Conservation (phyloP, 345 rosid genomes). For the Aethionema arabicum region DNA sequence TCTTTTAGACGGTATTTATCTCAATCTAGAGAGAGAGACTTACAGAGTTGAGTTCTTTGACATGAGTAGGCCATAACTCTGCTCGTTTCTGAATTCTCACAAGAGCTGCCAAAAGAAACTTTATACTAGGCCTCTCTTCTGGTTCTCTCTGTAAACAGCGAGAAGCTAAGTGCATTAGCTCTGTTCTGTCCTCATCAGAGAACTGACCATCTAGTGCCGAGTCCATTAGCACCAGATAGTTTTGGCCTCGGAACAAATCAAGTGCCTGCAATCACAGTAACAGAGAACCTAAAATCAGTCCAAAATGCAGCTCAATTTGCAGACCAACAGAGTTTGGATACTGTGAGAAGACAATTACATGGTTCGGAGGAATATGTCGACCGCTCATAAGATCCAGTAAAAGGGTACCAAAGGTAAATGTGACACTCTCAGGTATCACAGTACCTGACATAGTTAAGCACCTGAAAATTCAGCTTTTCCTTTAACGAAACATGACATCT, state of each 20-base stretch:
- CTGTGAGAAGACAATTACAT: constrained; percentile 46
- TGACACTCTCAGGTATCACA: constrained; percentile 84
- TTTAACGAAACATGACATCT: neutral
- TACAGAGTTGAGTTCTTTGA: constrained; percentile 25
- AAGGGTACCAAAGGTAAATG: constrained; percentile 90
- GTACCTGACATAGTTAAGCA: constrained; percentile 56
- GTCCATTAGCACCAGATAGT: constrained; percentile 78
- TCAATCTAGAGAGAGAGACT: constrained; percentile 46
- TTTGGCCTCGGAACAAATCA: constrained; percentile 71
- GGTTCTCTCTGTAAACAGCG: constrained; percentile 83
- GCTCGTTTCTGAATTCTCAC: constrained; percentile 68
- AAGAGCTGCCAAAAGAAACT: constrained; percentile 64
- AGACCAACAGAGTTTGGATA: neutral
- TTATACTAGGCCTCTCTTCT: constrained; percentile 80
- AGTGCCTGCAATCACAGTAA: constrained; percentile 61
- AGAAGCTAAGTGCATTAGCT: constrained; percentile 67
- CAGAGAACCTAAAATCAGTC: constrained; percentile 8
- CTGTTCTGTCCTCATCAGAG: constrained; percentile 82
- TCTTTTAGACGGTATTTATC: constrained; percentile 35
- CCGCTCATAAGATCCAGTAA: constrained; percentile 93
- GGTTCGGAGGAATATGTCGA: constrained; percentile 92
- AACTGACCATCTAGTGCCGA: constrained; percentile 81
- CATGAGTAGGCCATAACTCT: constrained; percentile 44
- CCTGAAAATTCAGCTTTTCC: constrained; percentile 6
- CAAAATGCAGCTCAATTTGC: constrained; percentile 9